phyloP scores from a whole-genome alignment of 495 filamentous ascomycete species.

The Talaromyces thailandensis region DNA sequence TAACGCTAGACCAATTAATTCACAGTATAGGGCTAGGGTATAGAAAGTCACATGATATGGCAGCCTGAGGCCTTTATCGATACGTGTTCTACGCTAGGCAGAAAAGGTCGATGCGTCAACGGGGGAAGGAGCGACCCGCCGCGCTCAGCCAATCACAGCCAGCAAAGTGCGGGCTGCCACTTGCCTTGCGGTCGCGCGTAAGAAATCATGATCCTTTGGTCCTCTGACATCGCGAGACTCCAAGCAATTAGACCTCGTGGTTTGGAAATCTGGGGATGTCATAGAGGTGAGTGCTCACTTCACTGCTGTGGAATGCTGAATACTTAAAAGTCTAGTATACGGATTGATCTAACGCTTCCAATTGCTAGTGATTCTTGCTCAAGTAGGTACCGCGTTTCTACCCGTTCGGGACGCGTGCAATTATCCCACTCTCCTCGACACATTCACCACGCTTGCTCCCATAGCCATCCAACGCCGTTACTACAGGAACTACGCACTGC shows the following conservation, averaged over 20 bases:
- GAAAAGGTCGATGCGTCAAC: neutral
- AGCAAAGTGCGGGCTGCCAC: neutral
- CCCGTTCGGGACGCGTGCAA: neutral
- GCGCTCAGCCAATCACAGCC: neutral
- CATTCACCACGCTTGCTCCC: neutral
- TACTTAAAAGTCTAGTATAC: neutral
- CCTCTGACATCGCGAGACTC: neutral
- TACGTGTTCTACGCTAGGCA: neutral
- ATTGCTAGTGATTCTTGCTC: neutral
- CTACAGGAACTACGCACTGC: neutral
- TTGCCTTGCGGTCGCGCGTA: constrained; percentile 2
- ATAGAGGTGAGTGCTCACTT: neutral
- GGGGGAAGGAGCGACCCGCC: neutral
- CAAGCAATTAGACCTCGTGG: neutral
- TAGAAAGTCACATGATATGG: neutral
- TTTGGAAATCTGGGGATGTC: neutral
- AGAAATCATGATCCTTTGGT: neutral
- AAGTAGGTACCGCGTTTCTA: constrained; percentile 3
- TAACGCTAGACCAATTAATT: neutral
- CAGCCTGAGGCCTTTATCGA: neutral
- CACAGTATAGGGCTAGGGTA: neutral
- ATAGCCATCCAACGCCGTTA: neutral
- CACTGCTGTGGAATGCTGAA: neutral
- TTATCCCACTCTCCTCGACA: constrained; percentile 2
- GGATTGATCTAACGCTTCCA: neutral